These are phyloP conservation scores for Kwoniella mangroviensis DNA, from an alignment of 768 basidiomycete genomes.

Conservation along the genomic window DNA sequence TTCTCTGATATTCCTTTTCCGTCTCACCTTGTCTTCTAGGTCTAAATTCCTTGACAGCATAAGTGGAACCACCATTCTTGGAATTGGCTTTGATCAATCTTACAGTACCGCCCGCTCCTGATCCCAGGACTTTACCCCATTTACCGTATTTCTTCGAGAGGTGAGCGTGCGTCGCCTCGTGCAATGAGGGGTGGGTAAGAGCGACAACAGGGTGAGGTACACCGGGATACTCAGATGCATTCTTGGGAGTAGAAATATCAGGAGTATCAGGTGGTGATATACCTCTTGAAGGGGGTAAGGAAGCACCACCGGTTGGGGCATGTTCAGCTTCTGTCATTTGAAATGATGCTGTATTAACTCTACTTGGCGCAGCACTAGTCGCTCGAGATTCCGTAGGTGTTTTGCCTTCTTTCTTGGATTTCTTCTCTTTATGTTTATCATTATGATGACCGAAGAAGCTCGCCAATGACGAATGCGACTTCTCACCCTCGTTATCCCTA, in stretches of 20 bases:
- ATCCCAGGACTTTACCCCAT: conserved; percentile 93
- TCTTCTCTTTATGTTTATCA: conserved; percentile 50
- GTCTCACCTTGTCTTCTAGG: conserved; percentile 84
- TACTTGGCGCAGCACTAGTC: conserved; percentile 38
- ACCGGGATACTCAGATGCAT: conserved; percentile 50
- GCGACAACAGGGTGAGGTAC: conserved; percentile 55
- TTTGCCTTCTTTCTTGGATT: conserved; percentile 37
- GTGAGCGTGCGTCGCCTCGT: conserved; percentile 63
- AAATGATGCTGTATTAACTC: conserved; percentile 36
- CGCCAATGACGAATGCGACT: conserved; percentile 51
- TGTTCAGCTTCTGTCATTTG: conserved; percentile 35
- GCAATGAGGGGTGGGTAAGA: conserved; percentile 56
- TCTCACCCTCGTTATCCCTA: conserved; percentile 53
- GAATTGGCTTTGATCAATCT: conserved; percentile 84
- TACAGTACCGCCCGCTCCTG: conserved; percentile 97
- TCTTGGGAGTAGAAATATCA: conserved; percentile 47
- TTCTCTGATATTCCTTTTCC: conserved; percentile 98
- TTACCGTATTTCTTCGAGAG: conserved; percentile 99
- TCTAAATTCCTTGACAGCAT: conserved; percentile 96
- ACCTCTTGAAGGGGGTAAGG: conserved; percentile 21
- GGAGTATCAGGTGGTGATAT: conserved; percentile 36
- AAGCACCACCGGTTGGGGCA: background rate
- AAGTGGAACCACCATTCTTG: conserved; percentile 82
- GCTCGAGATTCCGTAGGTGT: conserved; percentile 43
- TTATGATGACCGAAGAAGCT: conserved; percentile 55